Evolutionary conservation across 768 basidiomycete species (phyloP).

Genomic region (Mycena filopes): DNA sequence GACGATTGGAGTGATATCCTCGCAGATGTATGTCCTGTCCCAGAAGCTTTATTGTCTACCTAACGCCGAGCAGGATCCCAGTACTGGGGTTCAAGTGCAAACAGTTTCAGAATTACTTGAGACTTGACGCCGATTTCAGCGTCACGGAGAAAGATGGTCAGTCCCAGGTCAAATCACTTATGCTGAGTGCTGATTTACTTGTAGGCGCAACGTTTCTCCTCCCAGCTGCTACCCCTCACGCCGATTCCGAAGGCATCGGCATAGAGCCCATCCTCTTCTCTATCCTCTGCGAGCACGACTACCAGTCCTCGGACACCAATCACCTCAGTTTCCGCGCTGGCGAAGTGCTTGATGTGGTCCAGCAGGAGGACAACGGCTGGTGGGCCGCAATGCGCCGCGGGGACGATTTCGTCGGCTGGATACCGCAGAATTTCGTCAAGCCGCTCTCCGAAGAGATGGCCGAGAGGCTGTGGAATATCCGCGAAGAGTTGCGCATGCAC

Average conservation of each 20-base stretch:
- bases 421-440: constrained; percentile 76
- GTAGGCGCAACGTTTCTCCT: too few species aligned
- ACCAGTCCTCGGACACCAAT: constrained; percentile 66
- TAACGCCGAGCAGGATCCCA: neutral
- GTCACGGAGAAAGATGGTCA: neutral
- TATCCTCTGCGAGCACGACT: constrained; percentile 76
- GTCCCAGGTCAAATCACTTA: neutral
- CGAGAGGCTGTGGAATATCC: constrained; percentile 55
- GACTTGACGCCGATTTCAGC: neutral
- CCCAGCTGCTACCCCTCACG: too few species aligned
- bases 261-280: constrained; percentile 54
- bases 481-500: constrained; percentile 55
- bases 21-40: neutral
- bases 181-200: too few species aligned
- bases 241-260: too few species aligned
- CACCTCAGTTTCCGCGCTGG: constrained; percentile 72
- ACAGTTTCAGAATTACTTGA: neutral
- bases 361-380: constrained; percentile 80
- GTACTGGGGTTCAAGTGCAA: neutral
- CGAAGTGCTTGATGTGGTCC: constrained; percentile 75
- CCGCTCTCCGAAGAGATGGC: constrained; percentile 62
- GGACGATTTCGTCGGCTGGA: constrained; percentile 73
- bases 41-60: too few species aligned
- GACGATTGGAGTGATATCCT: constrained; percentile 18
- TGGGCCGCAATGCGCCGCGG: constrained; percentile 78